Base-by-base conservation (phyloP, 148 eudicot species). In the Rhododendron ferrugineum region DNA sequence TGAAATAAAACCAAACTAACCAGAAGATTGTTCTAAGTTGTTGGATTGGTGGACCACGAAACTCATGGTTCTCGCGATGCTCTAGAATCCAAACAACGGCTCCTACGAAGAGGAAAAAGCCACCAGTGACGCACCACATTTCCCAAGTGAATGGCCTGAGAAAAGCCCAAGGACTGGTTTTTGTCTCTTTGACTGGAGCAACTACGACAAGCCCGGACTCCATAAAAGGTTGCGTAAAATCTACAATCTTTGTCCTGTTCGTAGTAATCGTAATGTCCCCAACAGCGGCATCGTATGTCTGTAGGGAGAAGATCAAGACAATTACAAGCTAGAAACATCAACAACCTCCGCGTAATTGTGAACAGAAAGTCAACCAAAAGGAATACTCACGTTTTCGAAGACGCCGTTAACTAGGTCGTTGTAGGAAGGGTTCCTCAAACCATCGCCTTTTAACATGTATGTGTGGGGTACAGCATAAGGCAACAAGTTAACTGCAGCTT, bases 201-300 rank as follows among this genome's bases (percentile, higher is more conserved):
- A 94, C 92, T 87, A 94, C 88, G 58, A 94, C 94, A 32, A 94
- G 90, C 50, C 98, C 94, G 32, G 98, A 92, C 81, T 91, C 94
- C 83, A 89, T 88, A 80, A 79, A 94, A 64, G 98, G 98, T 88
- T 94, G 98, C 6, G 98, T 94, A 62, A 94, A 94, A 84, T 94
- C 98, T 80, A 93, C 98, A n/a, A 93, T 84, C 89, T 88, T 94
- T 49, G 98, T 94, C 87, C 98, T 92, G 85, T 92, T 93, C 47
- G 93, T 94, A 36, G 85, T 84, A 58, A 94, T 94, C 62, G 94
- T 88, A 84, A 94, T 87, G 87, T 94, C 98, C 80, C 98, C 98
- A 28, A 94, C 96, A 23, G 94, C 98, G 84, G 98, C 98, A 91
- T 94, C 98, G 76, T 88, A 92, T 86, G 86, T 90, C 98, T 94